A percentile compares a stretch with the other conserved stretches of the same genome.
These are phyloP conservation scores for Xylaria hypoxylon DNA, from an alignment of 2,329 filamentous ascomycete genomes.

Conservation along the genomic window DNA sequence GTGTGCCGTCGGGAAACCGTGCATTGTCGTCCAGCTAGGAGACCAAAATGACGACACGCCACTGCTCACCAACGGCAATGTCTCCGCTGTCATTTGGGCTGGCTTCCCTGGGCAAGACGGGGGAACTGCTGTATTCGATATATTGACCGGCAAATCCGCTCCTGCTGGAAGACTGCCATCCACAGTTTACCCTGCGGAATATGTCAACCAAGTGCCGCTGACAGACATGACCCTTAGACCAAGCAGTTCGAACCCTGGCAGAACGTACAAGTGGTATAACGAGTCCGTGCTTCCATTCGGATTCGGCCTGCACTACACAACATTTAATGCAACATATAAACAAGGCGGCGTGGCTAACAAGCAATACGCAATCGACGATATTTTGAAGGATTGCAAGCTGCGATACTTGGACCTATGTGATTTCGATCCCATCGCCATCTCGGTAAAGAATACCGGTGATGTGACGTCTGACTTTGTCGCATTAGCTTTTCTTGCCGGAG, in stretches of 20 bases:
- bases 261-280: conserved; percentile 65
- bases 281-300: conserved; percentile 59
- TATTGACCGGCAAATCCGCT: conserved; percentile 59
- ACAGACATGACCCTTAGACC: conserved; percentile 63
- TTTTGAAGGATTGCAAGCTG: conserved; percentile 50
- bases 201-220: conserved; percentile 59
- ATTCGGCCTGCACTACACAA: conserved; percentile 62
- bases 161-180: conserved; percentile 61
- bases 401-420: conserved; percentile 33
- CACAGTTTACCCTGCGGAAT: conserved; percentile 61
- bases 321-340: conserved; percentile 51
- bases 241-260: conserved; percentile 55
- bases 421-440: conserved; percentile 47
- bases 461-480: conserved; percentile 59
- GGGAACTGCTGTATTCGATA: conserved; percentile 61
- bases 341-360: conserved; percentile 15
- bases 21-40: conserved; percentile 65
- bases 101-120: conserved; percentile 66
- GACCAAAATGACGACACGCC: conserved; percentile 59
- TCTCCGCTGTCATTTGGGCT: conserved; percentile 62
- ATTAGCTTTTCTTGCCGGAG: conserved; percentile 57
- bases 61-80: conserved; percentile 57
- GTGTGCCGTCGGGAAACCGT: conserved; percentile 58
- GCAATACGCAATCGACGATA: conserved; percentile 50
- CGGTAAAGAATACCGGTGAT: conserved; percentile 56